These are phyloP conservation scores for Hanseniaspora jakobsenii DNA, from an alignment of 805 yeast species.

Conservation along the genomic window DNA sequence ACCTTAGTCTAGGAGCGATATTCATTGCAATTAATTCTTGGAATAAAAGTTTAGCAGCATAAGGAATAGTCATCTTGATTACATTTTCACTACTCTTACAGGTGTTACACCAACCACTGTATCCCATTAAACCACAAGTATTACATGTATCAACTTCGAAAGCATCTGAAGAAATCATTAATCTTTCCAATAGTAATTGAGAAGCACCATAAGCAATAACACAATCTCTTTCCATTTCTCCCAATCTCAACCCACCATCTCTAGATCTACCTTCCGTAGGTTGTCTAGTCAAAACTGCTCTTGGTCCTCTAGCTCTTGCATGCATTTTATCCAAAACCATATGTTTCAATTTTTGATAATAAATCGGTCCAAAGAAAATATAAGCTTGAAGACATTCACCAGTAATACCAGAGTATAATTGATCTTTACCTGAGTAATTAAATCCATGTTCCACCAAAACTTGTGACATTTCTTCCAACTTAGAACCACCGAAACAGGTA, in stretches of 20 bases:
- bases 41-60: slow-evolving; percentile 95
- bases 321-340: slow-evolving; percentile 99
- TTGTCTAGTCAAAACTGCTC: slow-evolving; percentile 94
- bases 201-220: slow-evolving; percentile 99
- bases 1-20: slow-evolving; percentile 86
- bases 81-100: slow-evolving; percentile 81
- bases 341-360: slow-evolving; percentile 94
- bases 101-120: slow-evolving; percentile 94
- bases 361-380: slow-evolving; percentile 96
- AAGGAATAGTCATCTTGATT: slow-evolving; percentile 91
- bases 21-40: slow-evolving; percentile 98
- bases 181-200: slow-evolving; percentile 79
- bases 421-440: slow-evolving; percentile 91
- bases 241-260: slow-evolving; percentile 97
- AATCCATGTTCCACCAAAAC: slow-evolving; percentile 83
- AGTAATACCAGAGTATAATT: slow-evolving; percentile 93
- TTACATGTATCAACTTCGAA: slow-evolving; percentile 94
- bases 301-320: slow-evolving; percentile 97
- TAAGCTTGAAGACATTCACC: slow-evolving; percentile 96
- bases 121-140: slow-evolving; percentile 92
- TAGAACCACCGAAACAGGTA: slow-evolving; percentile 97
- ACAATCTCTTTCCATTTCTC: slow-evolving; percentile 99
- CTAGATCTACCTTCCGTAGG: slow-evolving; percentile 98
- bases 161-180: slow-evolving; percentile 95
- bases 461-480: slow-evolving; percentile 86